Percentiles rank a stretch among this genome's conserved stretches.
phyloP scores from a whole-genome alignment of 148 eudicot genomes.

The Arctostaphylos glauca region DNA sequence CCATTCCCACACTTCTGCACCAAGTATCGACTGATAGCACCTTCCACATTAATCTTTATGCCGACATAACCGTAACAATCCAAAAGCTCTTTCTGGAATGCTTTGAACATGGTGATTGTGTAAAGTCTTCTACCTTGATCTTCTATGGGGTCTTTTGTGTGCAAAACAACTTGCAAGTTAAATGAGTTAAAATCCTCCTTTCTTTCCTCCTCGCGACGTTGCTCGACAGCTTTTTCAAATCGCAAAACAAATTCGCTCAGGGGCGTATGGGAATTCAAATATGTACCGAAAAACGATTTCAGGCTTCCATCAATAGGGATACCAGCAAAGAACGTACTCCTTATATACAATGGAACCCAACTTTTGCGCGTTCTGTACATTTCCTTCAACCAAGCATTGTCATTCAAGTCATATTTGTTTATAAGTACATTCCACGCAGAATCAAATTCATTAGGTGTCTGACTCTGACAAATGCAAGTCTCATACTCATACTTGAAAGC shows the following conservation, averaged over 20 bases:
- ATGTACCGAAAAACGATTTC: constrained; percentile 35
- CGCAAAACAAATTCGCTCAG: constrained; percentile 41
- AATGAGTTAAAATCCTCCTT: constrained; percentile 52
- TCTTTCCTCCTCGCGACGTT: constrained; percentile 51
- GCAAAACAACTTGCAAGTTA: constrained; percentile 46
- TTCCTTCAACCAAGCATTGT: constrained; percentile 49
- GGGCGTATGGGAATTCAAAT: constrained; percentile 41
- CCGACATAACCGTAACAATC: constrained; percentile 51
- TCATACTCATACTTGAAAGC: constrained; percentile 53
- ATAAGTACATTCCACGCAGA: constrained; percentile 47
- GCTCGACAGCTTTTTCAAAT: constrained; percentile 50
- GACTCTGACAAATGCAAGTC: constrained; percentile 50
- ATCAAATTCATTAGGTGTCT: constrained; percentile 55
- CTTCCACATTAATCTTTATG: constrained; percentile 52
- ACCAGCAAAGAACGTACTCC: constrained; percentile 53
- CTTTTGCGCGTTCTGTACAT: constrained; percentile 52
- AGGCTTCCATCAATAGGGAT: constrained; percentile 52
- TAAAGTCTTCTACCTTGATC: constrained; percentile 54
- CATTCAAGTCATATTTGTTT: constrained; percentile 39
- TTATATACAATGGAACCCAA: constrained; percentile 51
- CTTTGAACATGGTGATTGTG: constrained; percentile 43
- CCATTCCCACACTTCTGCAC: constrained; percentile 51
- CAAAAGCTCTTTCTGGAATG: constrained; percentile 53
- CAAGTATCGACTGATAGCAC: constrained; percentile 46
- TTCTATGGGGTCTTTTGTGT: constrained; percentile 55